Evolutionary conservation across 805 yeast species (phyloP).

Genomic region (Candida germanica): DNA sequence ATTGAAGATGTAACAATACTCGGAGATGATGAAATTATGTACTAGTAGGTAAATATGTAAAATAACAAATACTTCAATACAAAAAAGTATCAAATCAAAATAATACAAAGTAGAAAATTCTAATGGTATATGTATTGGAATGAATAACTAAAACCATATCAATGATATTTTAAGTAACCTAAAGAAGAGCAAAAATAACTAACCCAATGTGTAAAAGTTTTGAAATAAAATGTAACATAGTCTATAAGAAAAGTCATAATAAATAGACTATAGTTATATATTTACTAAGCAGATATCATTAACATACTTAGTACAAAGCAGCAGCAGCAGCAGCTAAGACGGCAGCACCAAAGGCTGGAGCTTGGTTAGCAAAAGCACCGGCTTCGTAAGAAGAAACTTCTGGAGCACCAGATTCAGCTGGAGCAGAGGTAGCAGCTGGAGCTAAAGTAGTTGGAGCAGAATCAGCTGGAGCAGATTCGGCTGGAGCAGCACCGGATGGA

Average conservation of each 20-base stretch:
- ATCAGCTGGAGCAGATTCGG: slow-evolving; percentile 9
- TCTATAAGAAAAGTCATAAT: neutral
- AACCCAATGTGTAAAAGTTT: neutral
- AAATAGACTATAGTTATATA: neutral
- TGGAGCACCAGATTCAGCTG: slow-evolving; percentile 16
- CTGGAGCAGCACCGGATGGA: slow-evolving; percentile 11
- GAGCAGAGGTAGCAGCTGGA: slow-evolving; percentile 11
- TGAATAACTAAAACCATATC: neutral
- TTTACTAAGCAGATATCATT: too few relatives aligned
- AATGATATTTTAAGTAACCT: neutral
- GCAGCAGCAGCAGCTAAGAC: slow-evolving; percentile 24
- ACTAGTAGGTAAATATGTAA: neutral
- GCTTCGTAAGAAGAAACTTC: slow-evolving; percentile 17
- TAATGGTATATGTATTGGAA: neutral
- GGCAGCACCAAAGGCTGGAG: slow-evolving; percentile 20
- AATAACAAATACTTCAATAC: too few relatives aligned
- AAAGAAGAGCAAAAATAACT: neutral
- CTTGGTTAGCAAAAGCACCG: slow-evolving; percentile 16
- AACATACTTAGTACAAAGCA: slow-evolving; percentile 16
- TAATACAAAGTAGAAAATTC: neutral
- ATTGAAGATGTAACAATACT: neutral
- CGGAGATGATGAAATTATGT: neutral
- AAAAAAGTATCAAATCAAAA: too few relatives aligned
- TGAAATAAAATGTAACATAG: neutral
- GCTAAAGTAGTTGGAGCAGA: slow-evolving; percentile 10